Evolutionary conservation across 2,329 filamentous ascomycete genomes (phyloP), one percentile per base, ranked within the genome.

Genomic region (Fusarium sp.): DNA sequence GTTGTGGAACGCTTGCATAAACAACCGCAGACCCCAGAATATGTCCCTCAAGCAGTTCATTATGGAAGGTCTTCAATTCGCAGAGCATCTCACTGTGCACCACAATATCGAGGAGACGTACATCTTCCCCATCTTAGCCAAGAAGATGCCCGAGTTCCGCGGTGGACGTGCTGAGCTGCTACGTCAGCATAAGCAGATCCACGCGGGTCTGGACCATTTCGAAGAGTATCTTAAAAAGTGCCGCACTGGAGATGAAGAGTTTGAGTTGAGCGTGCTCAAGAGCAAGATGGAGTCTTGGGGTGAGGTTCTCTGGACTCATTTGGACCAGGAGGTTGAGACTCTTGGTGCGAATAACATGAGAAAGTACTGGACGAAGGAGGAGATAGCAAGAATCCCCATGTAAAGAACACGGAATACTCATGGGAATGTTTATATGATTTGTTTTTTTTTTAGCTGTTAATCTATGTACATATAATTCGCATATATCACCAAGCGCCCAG

Each of bases 321-420:
- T 97, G 65, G 92, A 96, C 74, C 90, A 94, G 74, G 94, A 97
- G 84, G 94, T 97, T 10, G 83, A 85, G 79, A 87, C 92, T 71
- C 79, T 97, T 32, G 88, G 91, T 4, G 94, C 94, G 46, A 92
- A 96, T 79, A 67, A 95, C 78, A 97, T 97, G 94, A 86, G 93
- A 72, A 88, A 85, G 79, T 94, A 92, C 79, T 97, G 93, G 92
- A 91, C 85, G 0, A 72, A 89, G 65, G 88, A 92, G 48, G 94
- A 97, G 84, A 90, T 97, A 79, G 83, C 80, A 78, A 80, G 82
- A 54, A 85, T 96, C 81, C 89, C 88, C 1, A 93, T 94, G 83
- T 94, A 78, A 80, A 11, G 22, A n/a, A 14, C 22, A 22, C 7
- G 16, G 34, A 24, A 20, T 30, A 32, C 7, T 52, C 22, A 29